Evolutionary conservation across 768 basidiomycete genomes (phyloP), one percentile per base, ranked within the genome.

Genomic region (Mycena vitilis): DNA sequence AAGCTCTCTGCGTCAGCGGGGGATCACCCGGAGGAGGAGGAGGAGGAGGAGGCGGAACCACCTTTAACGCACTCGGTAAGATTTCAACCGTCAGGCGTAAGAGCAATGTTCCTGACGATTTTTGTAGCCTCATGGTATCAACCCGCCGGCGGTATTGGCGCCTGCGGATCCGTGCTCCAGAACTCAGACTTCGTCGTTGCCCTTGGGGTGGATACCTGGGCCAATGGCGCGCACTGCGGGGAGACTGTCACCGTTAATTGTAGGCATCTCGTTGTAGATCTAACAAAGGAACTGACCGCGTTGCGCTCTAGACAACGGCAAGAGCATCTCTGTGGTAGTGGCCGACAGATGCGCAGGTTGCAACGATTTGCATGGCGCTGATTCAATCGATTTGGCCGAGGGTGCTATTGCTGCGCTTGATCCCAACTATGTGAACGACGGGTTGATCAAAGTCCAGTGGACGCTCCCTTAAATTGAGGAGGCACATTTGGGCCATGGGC

Each of bases 1-100:
- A 42, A 42, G 38, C 54, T 55, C 37, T 55, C 54, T 55, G 54
- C 54, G 54, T 55, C 37, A 55, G 54, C 54, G 54, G 54, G n/a
- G 54, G 54, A 55, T 36, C 34, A 7, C 12, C 47, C 11, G 54
- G 54, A 16, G 54, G 54, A 36, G 40, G 40, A 16, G 54, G 54
- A 2, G 54, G 54, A 16, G 54, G 54, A 36, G 40, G 40, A 16
- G 54, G 54, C 40, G 40, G 40, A 55, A 18, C 54, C 54, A 55
- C 54, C 36, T 55, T 55, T 36, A 55, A 4, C 13, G 54, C 54
- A 55, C 20, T 55, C 18, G 54, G 54, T 38, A 55, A 15, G 54
- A 30, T 2, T 55, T 55, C 54, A 38, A 55, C 22, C 40, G 4
- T 42, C 40, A 42, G 40, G 40, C 16, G 40, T 42, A 30, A 30